These are phyloP conservation scores for Flaveria brownii DNA, from an alignment of 129 eudicot genomes.

Conservation along the genomic window DNA sequence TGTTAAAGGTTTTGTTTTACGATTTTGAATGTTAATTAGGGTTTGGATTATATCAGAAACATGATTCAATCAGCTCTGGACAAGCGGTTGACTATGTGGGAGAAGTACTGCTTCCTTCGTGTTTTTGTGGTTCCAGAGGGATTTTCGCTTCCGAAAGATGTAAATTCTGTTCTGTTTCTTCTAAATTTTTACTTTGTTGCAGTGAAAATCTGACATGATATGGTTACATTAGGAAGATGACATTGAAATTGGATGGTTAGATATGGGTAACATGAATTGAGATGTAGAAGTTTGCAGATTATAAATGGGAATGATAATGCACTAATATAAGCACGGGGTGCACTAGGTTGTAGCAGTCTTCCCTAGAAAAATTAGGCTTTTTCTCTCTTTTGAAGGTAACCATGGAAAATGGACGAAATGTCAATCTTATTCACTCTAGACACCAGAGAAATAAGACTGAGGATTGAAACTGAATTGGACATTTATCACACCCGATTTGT, in stretches of 20 bases:
- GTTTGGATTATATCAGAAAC: conserved; percentile 47
- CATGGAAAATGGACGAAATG: too few species aligned
- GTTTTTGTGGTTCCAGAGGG: conserved; percentile 72
- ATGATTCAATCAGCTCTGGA: conserved; percentile 52
- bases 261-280: neutral
- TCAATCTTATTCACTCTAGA: too few species aligned
- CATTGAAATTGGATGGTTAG: neutral
- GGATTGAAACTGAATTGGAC: too few species aligned
- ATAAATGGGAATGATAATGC: neutral
- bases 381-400: too few species aligned
- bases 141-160: conserved; percentile 60
- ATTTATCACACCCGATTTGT: too few species aligned
- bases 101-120: conserved; percentile 63
- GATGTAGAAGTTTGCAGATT: neutral
- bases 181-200: neutral
- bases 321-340: too few species aligned
- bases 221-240: too few species aligned
- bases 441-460: too few species aligned
- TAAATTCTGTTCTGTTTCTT: conserved; percentile 27
- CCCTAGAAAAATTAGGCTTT: too few species aligned
- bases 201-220: neutral
- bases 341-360: too few species aligned
- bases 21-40: conserved; percentile 40
- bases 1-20: conserved; percentile 5
- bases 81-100: conserved; percentile 69